Evolutionary conservation across 441 rosid genomes (phyloP), one percentile per base, ranked within the genome.

Genomic region (Pelargonium cotyledonis): DNA sequence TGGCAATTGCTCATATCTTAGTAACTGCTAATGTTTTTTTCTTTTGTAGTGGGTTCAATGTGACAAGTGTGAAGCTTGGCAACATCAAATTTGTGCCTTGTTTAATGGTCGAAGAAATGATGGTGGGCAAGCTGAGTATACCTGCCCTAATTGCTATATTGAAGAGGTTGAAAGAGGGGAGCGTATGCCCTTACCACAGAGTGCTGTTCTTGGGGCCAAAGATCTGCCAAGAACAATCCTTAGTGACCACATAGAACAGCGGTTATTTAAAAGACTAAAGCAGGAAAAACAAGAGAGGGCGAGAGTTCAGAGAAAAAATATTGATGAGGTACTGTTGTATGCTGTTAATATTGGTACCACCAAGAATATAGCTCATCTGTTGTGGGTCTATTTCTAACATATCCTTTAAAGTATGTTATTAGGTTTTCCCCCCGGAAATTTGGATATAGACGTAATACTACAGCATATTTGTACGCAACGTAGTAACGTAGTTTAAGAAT

Each of bases 31-130:
- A 72, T 65, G 19, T 4, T 29, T 31, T 31, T 21, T 21, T 21
- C 1, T 63, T 79, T 69, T 80, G 81, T 89, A 96, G 99, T 96
- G 99, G 99, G 99, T 96, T 79, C 99, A 96, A 78, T 96, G 99
- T 85, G 99, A 96, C 84, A 93, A 89, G 73, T 96, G 99, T 80
- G 99, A 96, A 79, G 96, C 97, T 35, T 96, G 99, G 99, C 99
- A 96, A 78, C 99, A 96, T 83, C 99, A 96, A 77, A 96, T 96
- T 57, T 96, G 99, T 78, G 96, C 98, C 72, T 79, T 96, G 70
- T 96, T 93, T 86, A 96, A 96, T 82, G 98, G 99, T 68, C 76
- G 98, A 79, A 83, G 99, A 78, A 96, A 93, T 83, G 99, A 93
- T 72, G 96, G 98, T 51, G 99, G 99, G 65, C 97, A 91, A 81